Percentiles rank a stretch among this genome's conserved stretches.
phyloP scores from a whole-genome alignment of 148 eudicot species.

The Talinum fruticosum region DNA sequence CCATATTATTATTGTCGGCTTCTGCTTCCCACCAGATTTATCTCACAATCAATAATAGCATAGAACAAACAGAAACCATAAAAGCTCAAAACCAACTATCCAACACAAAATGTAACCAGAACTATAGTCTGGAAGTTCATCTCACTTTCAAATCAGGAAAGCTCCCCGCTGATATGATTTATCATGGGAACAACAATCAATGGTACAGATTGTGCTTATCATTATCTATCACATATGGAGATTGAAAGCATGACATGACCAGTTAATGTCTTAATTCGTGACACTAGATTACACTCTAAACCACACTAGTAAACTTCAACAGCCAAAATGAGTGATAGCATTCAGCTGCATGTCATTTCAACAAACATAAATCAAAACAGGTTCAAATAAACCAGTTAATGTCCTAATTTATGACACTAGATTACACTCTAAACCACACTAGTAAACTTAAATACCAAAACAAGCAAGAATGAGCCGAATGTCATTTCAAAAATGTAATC shows the following conservation, averaged over 20 bases:
- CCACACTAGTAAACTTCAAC: too few relatives aligned
- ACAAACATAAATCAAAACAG: too few relatives aligned
- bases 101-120: not conserved
- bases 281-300: constrained; percentile 5
- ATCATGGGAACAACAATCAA: not conserved
- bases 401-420: not conserved
- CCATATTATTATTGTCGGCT: not conserved
- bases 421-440: constrained; percentile 1
- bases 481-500: not conserved
- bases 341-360: too few relatives aligned
- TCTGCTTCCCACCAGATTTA: not conserved
- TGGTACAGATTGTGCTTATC: not conserved
- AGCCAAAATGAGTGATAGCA: too few relatives aligned
- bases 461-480: not conserved
- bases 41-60: constrained; percentile 6
- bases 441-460: not conserved
- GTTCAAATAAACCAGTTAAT: too few relatives aligned
- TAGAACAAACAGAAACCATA: not conserved
- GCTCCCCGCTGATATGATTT: not conserved
- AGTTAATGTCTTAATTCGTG: not conserved
- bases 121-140: not conserved
- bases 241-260: not conserved
- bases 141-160: not conserved
- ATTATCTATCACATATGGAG: not conserved
- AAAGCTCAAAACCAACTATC: not conserved